Conservation (phyloP, 1,284 basidiomycete species). For the Tilletia indica region DNA sequence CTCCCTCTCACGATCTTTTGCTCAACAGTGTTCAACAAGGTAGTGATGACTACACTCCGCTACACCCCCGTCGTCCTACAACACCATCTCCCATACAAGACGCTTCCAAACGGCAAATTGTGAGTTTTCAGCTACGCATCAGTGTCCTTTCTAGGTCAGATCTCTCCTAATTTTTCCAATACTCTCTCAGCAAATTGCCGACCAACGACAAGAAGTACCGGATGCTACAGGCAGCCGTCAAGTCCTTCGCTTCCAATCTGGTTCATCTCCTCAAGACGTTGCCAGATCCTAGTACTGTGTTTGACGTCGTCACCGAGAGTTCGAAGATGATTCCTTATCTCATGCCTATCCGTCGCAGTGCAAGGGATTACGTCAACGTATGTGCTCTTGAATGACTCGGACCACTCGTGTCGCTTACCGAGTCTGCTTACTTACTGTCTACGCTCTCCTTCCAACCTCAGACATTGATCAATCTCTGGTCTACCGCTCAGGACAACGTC, state of each 20-base stretch:
- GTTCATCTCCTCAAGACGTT: slow-evolving; percentile 46
- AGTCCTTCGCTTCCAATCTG: slow-evolving; percentile 62
- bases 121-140: slow-evolving; percentile 57
- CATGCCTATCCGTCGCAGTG: slow-evolving; percentile 36
- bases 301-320: slow-evolving; percentile 46
- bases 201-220: slow-evolving; percentile 58
- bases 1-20: not conserved
- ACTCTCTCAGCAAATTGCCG: slow-evolving; percentile 64
- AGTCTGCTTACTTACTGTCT: slow-evolving; percentile 60
- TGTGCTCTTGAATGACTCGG: not conserved
- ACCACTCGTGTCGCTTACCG: too few species aligned
- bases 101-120: slow-evolving; percentile 68
- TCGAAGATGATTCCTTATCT: slow-evolving; percentile 51
- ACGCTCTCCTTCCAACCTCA: slow-evolving; percentile 71
- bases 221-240: slow-evolving; percentile 79
- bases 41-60: slow-evolving; percentile 79
- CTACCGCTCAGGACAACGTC: slow-evolving; percentile 73
- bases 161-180: not conserved
- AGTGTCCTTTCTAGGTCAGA: slow-evolving; percentile 42
- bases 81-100: slow-evolving; percentile 85
- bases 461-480: slow-evolving; percentile 65
- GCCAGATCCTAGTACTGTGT: slow-evolving; percentile 63
- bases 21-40: slow-evolving; percentile 71
- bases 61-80: slow-evolving; percentile 87
- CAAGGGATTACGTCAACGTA: slow-evolving; percentile 47